Evolutionary conservation across 352 stramenopile species (phyloP).

Genomic region (Bremia lactucae): DNA sequence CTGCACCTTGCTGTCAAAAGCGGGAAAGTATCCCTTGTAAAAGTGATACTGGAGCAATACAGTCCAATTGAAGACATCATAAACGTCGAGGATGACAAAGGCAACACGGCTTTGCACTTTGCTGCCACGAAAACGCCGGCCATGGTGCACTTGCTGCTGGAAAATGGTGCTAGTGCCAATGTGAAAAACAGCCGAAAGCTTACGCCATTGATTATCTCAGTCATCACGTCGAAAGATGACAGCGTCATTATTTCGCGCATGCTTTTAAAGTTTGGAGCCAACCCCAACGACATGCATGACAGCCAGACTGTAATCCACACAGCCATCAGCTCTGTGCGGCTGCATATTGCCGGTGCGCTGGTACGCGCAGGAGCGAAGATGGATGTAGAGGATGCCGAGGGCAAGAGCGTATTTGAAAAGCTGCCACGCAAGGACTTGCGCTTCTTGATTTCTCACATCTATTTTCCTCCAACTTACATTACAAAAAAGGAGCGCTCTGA

Average conservation of each 20-base stretch:
- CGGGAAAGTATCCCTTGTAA: slow-evolving; percentile 70
- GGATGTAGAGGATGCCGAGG: slow-evolving; percentile 78
- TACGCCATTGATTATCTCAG: slow-evolving; percentile 77
- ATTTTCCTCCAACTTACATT: slow-evolving; percentile 83
- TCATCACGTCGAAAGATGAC: slow-evolving; percentile 80
- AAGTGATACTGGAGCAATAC: slow-evolving; percentile 76
- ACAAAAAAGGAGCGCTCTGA: slow-evolving; percentile 72
- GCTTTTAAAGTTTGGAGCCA: slow-evolving; percentile 81
- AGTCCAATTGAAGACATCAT: slow-evolving; percentile 70
- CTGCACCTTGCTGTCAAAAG: slow-evolving; percentile 78
- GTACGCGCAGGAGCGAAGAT: slow-evolving; percentile 79
- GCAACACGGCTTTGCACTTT: slow-evolving; percentile 81
- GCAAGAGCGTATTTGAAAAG: slow-evolving; percentile 81
- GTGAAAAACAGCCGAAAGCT: slow-evolving; percentile 82
- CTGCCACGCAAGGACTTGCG: slow-evolving; percentile 58
- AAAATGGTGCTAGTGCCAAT: slow-evolving; percentile 68
- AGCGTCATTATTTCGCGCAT: slow-evolving; percentile 78
- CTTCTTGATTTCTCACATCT: slow-evolving; percentile 71
- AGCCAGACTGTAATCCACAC: slow-evolving; percentile 83
- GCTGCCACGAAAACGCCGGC: slow-evolving; percentile 75
- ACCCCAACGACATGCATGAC: slow-evolving; percentile 85
- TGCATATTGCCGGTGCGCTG: slow-evolving; percentile 72
- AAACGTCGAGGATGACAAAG: slow-evolving; percentile 81
- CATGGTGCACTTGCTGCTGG: slow-evolving; percentile 75
- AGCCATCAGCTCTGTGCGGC: slow-evolving; percentile 41